Percentiles rank a stretch among this genome's conserved stretches.
phyloP scores from a whole-genome alignment of 208 protist species.

The Phytomonas sp. region DNA sequence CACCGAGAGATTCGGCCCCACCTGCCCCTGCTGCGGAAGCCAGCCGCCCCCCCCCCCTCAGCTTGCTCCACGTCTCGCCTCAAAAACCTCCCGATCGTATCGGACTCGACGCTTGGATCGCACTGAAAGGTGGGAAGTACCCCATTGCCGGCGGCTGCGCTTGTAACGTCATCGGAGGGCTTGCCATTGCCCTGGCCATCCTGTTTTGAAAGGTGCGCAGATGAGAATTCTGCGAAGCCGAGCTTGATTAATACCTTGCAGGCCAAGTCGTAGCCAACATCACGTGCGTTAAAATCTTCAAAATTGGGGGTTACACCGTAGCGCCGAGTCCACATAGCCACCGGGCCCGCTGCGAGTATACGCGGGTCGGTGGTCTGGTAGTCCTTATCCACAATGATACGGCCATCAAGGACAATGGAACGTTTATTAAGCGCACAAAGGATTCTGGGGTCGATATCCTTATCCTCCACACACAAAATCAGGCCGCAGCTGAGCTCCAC shows the following conservation, averaged over 20 bases:
- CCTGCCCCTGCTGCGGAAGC: background rate
- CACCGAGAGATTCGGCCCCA: conserved; percentile 4
- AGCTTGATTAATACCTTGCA: conserved; percentile 65
- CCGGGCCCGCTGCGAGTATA: conserved; percentile 83
- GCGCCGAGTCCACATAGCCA: conserved; percentile 89
- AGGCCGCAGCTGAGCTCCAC: conserved; percentile 79
- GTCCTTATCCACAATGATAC: conserved; percentile 84
- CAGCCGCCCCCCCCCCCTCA: background rate
- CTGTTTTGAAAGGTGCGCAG: background rate
- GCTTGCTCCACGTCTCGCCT: background rate
- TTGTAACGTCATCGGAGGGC: background rate
- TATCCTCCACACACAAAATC: conserved; percentile 81
- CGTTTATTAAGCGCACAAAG: conserved; percentile 85
- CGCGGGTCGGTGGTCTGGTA: conserved; percentile 81
- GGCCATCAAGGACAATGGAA: conserved; percentile 90
- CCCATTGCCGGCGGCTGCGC: background rate
- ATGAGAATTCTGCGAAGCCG: conserved; percentile 71
- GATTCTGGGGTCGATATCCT: conserved; percentile 86
- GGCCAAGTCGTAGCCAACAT: conserved; percentile 74
- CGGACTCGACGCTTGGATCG: background rate
- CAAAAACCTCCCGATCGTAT: background rate
- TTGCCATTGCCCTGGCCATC: background rate
- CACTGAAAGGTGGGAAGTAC: background rate
- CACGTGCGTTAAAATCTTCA: conserved; percentile 76
- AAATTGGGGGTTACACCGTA: conserved; percentile 80